Percentiles rank a stretch among this genome's conserved stretches.
Evolutionary conservation across 257 asterid genomes (phyloP).

Genomic region (Striga asiatica): DNA sequence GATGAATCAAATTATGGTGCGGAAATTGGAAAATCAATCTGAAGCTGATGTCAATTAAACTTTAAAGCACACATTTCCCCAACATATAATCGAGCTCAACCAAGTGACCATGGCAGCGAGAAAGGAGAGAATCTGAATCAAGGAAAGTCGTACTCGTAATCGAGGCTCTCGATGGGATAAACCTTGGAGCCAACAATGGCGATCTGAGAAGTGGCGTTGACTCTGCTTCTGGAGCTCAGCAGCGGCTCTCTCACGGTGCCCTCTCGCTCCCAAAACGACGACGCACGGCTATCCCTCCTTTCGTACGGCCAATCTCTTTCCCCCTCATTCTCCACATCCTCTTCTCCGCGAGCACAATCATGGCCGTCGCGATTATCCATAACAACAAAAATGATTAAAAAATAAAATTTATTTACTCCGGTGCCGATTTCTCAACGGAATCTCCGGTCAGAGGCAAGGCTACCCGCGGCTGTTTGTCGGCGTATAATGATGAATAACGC

Average conservation of each 20-base stretch:
- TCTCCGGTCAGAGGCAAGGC: not conserved
- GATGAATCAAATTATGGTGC: no score
- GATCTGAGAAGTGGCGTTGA: constrained; percentile 77
- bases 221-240: constrained; percentile 34
- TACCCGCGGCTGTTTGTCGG: not conserved
- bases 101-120: no score
- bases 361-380: constrained; percentile 15
- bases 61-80: not conserved
- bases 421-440: not conserved
- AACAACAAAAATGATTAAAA: not conserved
- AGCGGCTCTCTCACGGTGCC: constrained; percentile 49
- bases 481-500: not conserved
- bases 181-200: constrained; percentile 68
- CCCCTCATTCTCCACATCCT: constrained; percentile 45
- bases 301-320: constrained; percentile 16
- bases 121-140: not conserved
- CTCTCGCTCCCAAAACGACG: constrained; percentile 27
- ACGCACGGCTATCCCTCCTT: constrained; percentile 23
- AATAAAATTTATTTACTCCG: not conserved
- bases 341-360: constrained; percentile 13
- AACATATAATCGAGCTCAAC: no score
- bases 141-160: constrained; percentile 55
- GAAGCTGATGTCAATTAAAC: no score
- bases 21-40: no score
- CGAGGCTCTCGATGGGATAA: constrained; percentile 80